Conservation (phyloP, 345 rosid genomes). For the Eucalyptus albens region DNA sequence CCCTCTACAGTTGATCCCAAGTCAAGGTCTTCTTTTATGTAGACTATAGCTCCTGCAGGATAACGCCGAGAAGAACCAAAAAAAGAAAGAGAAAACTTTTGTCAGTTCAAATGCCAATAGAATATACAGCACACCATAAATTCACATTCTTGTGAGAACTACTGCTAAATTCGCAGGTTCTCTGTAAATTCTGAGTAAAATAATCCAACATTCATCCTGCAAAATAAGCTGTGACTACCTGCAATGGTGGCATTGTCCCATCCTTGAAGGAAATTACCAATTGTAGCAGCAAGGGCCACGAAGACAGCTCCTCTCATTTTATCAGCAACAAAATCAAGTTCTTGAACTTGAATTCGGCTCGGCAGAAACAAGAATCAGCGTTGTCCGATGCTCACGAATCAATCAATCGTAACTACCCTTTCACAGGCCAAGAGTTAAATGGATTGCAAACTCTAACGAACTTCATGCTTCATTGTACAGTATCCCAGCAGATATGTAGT, state of each 20-base stretch:
- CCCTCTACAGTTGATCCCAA: conserved; percentile 66
- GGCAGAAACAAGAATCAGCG: background rate
- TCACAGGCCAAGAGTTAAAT: background rate
- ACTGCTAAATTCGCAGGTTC: background rate
- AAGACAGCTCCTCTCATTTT: conserved; percentile 74
- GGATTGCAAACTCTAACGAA: background rate
- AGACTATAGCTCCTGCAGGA: conserved; percentile 62
- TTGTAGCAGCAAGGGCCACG: conserved; percentile 84
- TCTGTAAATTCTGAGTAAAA: background rate
- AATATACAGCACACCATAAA: background rate
- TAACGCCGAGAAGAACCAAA: background rate
- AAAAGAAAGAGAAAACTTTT: background rate
- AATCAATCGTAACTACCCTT: background rate
- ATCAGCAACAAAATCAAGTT: background rate
- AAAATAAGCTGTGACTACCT: conserved; percentile 20
- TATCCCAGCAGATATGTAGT: background rate
- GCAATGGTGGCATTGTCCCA: conserved; percentile 99
- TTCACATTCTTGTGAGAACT: background rate
- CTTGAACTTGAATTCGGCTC: background rate
- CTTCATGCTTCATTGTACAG: background rate
- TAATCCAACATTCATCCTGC: background rate
- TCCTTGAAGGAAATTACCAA: conserved; percentile 98
- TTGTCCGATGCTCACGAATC: background rate
- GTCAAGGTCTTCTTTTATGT: conserved; percentile 63
- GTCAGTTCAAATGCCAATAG: background rate